Conservation (phyloP, 1,284 basidiomycete species). For the Sporisorium iseilematis-ciliati region DNA sequence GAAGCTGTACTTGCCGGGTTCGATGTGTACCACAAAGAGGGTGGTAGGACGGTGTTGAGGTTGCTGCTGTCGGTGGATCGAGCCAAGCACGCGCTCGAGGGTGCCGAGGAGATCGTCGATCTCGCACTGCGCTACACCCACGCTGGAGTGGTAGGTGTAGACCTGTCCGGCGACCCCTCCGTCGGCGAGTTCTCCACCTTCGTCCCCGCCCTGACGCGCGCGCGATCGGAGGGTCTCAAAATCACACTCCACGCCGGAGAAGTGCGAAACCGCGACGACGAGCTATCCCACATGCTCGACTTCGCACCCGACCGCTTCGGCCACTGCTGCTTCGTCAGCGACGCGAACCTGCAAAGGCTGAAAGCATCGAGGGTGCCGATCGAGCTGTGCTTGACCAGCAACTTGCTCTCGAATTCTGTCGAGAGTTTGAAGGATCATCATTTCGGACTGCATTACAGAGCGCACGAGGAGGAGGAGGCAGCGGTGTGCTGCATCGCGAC, state of each 20-base stretch:
- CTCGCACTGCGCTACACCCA: slow-evolving; percentile 17
- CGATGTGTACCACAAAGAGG: neutral
- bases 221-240: slow-evolving; percentile 30
- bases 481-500: slow-evolving; percentile 44
- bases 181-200: slow-evolving; percentile 26
- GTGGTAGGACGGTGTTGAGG: slow-evolving; percentile 9
- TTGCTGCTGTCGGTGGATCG: slow-evolving; percentile 51
- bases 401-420: slow-evolving; percentile 40
- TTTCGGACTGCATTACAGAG: slow-evolving; percentile 20
- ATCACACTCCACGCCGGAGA: slow-evolving; percentile 52
- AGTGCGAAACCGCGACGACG: slow-evolving; percentile 20
- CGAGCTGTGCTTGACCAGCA: slow-evolving; percentile 53
- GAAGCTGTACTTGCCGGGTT: slow-evolving; percentile 28
- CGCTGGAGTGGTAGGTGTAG: slow-evolving; percentile 32
- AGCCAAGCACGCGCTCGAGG: slow-evolving; percentile 12
- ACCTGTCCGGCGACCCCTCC: slow-evolving; percentile 51
- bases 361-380: slow-evolving; percentile 17
- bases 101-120: slow-evolving; percentile 19
- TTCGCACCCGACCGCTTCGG: slow-evolving; percentile 48
- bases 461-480: too few relatives aligned
- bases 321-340: slow-evolving; percentile 48
- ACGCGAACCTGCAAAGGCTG: slow-evolving; percentile 8
- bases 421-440: slow-evolving; percentile 23
- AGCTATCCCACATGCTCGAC: slow-evolving; percentile 36
- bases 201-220: slow-evolving; percentile 16